A percentile compares a stretch with the other conserved stretches of the same genome.
phyloP scores from a whole-genome alignment of 2,329 filamentous ascomycete genomes.

The Paracorniculantispora psalliotae region DNA sequence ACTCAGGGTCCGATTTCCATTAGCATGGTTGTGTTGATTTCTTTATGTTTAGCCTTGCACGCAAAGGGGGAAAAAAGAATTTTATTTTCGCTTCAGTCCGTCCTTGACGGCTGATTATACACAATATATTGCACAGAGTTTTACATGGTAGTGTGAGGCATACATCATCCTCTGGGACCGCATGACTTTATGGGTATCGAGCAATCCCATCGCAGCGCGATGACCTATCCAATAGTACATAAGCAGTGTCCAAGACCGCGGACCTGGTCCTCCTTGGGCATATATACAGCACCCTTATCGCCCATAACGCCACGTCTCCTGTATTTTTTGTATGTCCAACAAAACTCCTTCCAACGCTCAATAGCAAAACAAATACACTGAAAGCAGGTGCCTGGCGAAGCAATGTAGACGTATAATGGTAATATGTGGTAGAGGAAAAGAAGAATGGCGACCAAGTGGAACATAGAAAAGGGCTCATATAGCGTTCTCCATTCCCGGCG shows the following conservation, averaged over 20 bases:
- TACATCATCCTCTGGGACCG: background rate
- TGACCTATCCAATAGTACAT: background rate
- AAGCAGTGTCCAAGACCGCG: background rate
- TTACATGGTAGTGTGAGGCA: background rate
- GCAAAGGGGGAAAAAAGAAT: background rate
- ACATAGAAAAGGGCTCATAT: background rate
- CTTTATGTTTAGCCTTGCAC: background rate
- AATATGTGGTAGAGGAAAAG: background rate
- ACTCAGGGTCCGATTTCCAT: no score
- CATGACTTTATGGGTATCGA: background rate
- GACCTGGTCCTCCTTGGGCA: background rate
- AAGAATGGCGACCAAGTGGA: no score
- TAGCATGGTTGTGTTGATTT: background rate
- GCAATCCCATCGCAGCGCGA: background rate
- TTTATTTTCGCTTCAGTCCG: background rate
- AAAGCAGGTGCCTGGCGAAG: background rate
- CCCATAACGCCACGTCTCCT: background rate
- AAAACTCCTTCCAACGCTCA: conserved; percentile 5
- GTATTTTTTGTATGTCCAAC: background rate
- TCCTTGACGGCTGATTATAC: background rate
- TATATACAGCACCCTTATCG: conserved; percentile 1
- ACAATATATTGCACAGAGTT: background rate
- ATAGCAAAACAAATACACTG: background rate
- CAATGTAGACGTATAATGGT: background rate
- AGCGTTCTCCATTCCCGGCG: conserved; percentile 1